phyloP scores from a whole-genome alignment of 2,329 filamentous ascomycete species.

The Fusarium veterinarium region DNA sequence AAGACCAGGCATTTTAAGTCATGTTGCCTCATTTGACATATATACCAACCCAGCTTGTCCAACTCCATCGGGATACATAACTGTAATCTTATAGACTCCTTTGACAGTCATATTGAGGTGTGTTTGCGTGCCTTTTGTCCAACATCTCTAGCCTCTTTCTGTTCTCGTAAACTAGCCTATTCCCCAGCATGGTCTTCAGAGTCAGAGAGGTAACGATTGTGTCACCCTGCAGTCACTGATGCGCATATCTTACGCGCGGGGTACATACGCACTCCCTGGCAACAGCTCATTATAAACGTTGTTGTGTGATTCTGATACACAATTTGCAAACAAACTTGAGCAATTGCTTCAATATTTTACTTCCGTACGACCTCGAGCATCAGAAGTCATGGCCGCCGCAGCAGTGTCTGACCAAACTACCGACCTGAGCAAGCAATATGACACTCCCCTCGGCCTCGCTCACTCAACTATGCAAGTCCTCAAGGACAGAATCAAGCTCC shows the following conservation, averaged over 20 bases:
- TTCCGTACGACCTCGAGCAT: neutral
- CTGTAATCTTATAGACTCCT: neutral
- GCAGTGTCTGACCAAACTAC: conserved; percentile 41
- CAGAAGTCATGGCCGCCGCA: conserved; percentile 21
- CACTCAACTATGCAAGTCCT: conserved; percentile 61
- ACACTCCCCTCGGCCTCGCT: conserved; percentile 57
- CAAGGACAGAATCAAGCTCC: conserved; percentile 68
- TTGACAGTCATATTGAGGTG: neutral
- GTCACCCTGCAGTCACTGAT: conserved; percentile 24
- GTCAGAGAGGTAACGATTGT: neutral
- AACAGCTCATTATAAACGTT: neutral
- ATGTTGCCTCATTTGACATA: neutral
- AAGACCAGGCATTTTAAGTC: neutral
- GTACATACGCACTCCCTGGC: conserved; percentile 6
- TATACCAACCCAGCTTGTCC: neutral
- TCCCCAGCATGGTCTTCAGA: neutral
- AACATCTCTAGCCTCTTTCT: neutral
- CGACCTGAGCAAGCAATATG: conserved; percentile 58
- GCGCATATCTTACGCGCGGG: conserved; percentile 18
- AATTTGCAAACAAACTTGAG: neutral
- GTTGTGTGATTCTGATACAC: neutral
- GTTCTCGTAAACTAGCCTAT: neutral
- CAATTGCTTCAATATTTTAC: neutral
- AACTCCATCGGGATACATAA: neutral
- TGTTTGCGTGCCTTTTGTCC: neutral